Percentiles rank a stretch among this genome's conserved stretches.
phyloP scores from a whole-genome alignment of 2,329 filamentous ascomycete genomes.

The Pyrenophora teres region DNA sequence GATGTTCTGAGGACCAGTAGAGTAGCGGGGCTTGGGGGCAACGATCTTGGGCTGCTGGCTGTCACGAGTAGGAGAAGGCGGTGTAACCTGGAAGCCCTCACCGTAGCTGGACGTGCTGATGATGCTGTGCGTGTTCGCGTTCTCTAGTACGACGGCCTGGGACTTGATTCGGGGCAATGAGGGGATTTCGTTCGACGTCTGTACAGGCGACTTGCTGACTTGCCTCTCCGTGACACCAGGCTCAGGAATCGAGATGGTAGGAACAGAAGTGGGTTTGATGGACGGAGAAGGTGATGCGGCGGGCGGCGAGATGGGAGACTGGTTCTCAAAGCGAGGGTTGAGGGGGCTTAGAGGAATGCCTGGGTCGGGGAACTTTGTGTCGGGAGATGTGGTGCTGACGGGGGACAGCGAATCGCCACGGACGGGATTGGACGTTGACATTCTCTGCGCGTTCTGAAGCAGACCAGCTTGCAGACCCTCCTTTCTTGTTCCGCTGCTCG shows the following conservation, averaged over 20 bases:
- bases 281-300: slow-evolving; percentile 26
- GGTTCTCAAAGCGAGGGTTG: slow-evolving; percentile 32
- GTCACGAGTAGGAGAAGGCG: slow-evolving; percentile 48
- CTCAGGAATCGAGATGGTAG: slow-evolving; percentile 31
- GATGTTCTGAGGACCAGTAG: slow-evolving; percentile 17
- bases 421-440: slow-evolving; percentile 60
- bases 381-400: slow-evolving; percentile 35
- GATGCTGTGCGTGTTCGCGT: slow-evolving; percentile 45
- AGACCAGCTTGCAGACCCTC: slow-evolving; percentile 57
- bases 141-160: slow-evolving; percentile 41
- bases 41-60: slow-evolving; percentile 28
- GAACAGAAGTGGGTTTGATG: slow-evolving; percentile 43
- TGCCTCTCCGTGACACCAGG: slow-evolving; percentile 27
- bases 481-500: slow-evolving; percentile 52
- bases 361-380: slow-evolving; percentile 44
- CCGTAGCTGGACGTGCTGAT: slow-evolving; percentile 61
- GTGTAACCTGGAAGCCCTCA: slow-evolving; percentile 57
- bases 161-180: slow-evolving; percentile 42
- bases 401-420: slow-evolving; percentile 47
- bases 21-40: slow-evolving; percentile 38
- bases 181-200: slow-evolving; percentile 24
- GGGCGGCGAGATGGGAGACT: slow-evolving; percentile 11
- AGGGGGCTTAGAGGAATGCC: slow-evolving; percentile 35
- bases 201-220: slow-evolving; percentile 31
- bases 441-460: slow-evolving; percentile 61